Percentiles rank a stretch among this genome's conserved stretches.
Conservation (phyloP, 129 eudicot genomes). For the Escallonia herrerae region DNA sequence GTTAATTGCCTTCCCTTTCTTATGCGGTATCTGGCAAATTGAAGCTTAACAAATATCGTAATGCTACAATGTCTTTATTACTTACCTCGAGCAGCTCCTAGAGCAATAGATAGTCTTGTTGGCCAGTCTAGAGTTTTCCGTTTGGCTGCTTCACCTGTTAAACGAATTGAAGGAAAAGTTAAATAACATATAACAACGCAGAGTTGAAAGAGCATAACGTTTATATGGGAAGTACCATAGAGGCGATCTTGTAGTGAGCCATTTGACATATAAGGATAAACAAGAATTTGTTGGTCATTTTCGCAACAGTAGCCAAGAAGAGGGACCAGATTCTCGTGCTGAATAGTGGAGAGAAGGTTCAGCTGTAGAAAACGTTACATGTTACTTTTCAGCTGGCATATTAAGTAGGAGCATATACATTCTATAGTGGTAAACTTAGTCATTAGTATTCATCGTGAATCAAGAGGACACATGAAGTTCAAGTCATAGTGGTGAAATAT, state of each 20-base stretch:
- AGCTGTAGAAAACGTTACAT: conserved; percentile 40
- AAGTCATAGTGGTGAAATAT: background rate
- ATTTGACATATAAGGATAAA: conserved; percentile 88
- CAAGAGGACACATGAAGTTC: background rate
- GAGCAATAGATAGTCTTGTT: conserved; percentile 74
- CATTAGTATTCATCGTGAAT: background rate
- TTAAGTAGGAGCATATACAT: background rate
- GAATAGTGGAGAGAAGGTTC: conserved; percentile 65
- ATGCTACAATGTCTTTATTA: conserved; percentile 3
- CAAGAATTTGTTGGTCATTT: conserved; percentile 83
- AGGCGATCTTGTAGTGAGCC: conserved; percentile 92
- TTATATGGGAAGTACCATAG: conserved; percentile 47
- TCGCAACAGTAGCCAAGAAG: conserved; percentile 78
- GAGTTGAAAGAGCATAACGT: conserved; percentile 8
- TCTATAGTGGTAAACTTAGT: background rate
- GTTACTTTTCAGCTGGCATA: conserved; percentile 8
- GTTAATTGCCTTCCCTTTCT: too few relatives aligned
- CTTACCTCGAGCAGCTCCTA: conserved; percentile 94
- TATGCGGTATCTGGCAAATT: background rate
- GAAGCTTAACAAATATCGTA: background rate
- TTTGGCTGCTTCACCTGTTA: conserved; percentile 71
- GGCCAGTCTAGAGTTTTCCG: conserved; percentile 80
- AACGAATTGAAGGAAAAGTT: conserved; percentile 5
- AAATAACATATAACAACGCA: conserved; percentile 4
- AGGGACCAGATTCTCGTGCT: conserved; percentile 76